Percentiles rank a stretch among this genome's conserved stretches.
Conservation (phyloP, 768 basidiomycete genomes). For the Rhodosporidiobolus odoratus region DNA sequence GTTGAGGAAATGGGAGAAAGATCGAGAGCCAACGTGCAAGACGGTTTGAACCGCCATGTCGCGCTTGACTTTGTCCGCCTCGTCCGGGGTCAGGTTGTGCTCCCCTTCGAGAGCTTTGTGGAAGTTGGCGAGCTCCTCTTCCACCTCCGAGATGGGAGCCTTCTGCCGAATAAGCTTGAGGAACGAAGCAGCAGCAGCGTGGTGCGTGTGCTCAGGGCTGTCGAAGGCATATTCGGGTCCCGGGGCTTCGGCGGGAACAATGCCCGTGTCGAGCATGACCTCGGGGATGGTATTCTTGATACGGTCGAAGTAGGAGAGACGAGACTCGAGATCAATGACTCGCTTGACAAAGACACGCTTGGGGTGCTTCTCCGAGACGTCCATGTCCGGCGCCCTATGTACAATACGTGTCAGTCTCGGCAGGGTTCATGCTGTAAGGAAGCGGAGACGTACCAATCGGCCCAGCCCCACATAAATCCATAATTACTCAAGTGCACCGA, state of each 20-base stretch:
- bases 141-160: constrained; percentile 61
- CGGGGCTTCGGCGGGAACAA: constrained; percentile 66
- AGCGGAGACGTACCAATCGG: constrained; percentile 71
- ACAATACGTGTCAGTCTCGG: background rate
- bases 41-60: constrained; percentile 81
- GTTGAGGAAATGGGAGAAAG: constrained; percentile 95
- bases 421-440: background rate
- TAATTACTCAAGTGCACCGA: constrained; percentile 95
- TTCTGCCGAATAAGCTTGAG: constrained; percentile 71
- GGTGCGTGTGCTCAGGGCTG: constrained; percentile 65
- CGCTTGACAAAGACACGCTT: constrained; percentile 80
- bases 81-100: constrained; percentile 57
- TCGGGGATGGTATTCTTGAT: constrained; percentile 82
- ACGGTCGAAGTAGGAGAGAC: constrained; percentile 87
- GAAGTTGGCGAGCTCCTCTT: constrained; percentile 71
- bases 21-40: constrained; percentile 83
- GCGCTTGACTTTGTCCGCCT: constrained; percentile 63
- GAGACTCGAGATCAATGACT: constrained; percentile 79
- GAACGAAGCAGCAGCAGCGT: constrained; percentile 71
- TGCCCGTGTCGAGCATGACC: constrained; percentile 65
- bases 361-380: constrained; percentile 69
- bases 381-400: constrained; percentile 76
- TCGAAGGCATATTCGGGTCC: constrained; percentile 79
- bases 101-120: constrained; percentile 64
- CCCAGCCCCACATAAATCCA: constrained; percentile 98